A percentile compares a stretch with the other conserved stretches of the same genome.
Evolutionary conservation across 139 green algal genomes (phyloP).

Genomic region (Deuterostichococcus epilithicus): DNA sequence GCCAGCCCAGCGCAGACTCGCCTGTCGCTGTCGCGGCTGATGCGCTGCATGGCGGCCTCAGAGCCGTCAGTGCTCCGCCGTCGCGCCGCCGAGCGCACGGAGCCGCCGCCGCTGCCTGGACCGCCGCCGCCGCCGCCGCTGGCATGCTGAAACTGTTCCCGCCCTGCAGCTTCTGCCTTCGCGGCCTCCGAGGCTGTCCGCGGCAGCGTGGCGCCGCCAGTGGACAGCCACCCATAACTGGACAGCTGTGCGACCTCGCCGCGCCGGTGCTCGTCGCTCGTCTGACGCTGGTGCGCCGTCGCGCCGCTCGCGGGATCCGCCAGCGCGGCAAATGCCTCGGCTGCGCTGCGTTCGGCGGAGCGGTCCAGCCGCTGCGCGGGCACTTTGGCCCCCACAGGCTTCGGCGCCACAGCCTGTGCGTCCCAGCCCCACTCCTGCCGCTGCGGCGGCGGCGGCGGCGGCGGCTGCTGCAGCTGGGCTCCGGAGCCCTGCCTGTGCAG

Average conservation of each 20-base stretch:
- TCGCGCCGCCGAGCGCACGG: no score
- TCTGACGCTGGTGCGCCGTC: no score
- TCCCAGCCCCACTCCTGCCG: background rate
- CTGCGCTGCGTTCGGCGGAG: background rate
- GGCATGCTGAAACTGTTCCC: background rate
- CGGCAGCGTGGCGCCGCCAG: background rate
- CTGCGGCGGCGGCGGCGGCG: background rate
- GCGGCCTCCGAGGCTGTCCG: background rate
- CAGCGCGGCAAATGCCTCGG: background rate
- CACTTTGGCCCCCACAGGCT: no score
- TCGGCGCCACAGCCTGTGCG: no score
- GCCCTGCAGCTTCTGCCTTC: background rate
- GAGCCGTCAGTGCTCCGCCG: no score
- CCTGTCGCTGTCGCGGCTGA: conserved; percentile 1
- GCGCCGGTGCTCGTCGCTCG: background rate
- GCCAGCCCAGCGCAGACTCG: no score
- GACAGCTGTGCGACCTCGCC: background rate
- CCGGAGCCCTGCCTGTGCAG: no score
- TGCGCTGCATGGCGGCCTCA: background rate
- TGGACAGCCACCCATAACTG: background rate
- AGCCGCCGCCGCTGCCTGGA: no score
- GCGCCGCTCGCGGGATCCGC: no score
- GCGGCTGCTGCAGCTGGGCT: background rate
- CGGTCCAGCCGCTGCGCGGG: background rate
- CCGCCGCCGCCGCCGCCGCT: no score